Conservation (phyloP, 371 early-diverging fungal genomes). For the Parasitella parasitica region DNA sequence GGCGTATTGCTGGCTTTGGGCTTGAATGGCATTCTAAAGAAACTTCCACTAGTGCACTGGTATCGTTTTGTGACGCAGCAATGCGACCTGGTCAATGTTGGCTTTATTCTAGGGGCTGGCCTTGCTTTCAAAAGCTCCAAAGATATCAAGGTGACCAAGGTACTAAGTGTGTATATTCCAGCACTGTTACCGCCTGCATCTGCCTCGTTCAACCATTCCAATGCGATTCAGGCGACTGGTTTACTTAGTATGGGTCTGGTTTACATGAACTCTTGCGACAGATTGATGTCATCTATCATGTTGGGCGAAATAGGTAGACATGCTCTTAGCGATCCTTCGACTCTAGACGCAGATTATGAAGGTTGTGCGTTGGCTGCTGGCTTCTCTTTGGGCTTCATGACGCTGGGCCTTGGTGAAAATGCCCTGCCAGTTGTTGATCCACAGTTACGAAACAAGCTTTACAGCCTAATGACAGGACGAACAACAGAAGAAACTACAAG, state of each 20-base stretch:
- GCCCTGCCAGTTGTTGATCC: conserved; percentile 56
- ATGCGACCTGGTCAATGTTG: conserved; percentile 67
- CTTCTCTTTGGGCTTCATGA: conserved; percentile 80
- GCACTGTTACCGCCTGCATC: conserved; percentile 56
- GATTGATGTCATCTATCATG: conserved; percentile 70
- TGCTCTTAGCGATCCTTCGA: conserved; percentile 36
- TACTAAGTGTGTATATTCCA: conserved; percentile 75
- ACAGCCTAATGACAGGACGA: conserved; percentile 42
- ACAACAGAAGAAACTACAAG: not conserved
- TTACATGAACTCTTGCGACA: conserved; percentile 65
- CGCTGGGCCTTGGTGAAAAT: conserved; percentile 67
- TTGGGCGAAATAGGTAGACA: conserved; percentile 63
- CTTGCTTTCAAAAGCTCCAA: conserved; percentile 71
- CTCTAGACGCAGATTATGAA: conserved; percentile 36
- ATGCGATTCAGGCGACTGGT: conserved; percentile 61
- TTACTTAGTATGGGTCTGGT: conserved; percentile 78
- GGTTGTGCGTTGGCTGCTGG: conserved; percentile 75
- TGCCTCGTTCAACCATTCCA: conserved; percentile 56
- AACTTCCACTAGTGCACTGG: conserved; percentile 60
- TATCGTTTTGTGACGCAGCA: conserved; percentile 66
- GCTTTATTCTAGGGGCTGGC: conserved; percentile 74
- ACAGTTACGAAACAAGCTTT: conserved; percentile 57
- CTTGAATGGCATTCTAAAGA: conserved; percentile 69
- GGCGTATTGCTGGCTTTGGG: conserved; percentile 86
- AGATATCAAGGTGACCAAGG: conserved; percentile 60